Evolutionary conservation across 768 basidiomycete genomes (phyloP), one percentile per base, ranked within the genome.

Genomic region (Holtermannia corniformis): DNA sequence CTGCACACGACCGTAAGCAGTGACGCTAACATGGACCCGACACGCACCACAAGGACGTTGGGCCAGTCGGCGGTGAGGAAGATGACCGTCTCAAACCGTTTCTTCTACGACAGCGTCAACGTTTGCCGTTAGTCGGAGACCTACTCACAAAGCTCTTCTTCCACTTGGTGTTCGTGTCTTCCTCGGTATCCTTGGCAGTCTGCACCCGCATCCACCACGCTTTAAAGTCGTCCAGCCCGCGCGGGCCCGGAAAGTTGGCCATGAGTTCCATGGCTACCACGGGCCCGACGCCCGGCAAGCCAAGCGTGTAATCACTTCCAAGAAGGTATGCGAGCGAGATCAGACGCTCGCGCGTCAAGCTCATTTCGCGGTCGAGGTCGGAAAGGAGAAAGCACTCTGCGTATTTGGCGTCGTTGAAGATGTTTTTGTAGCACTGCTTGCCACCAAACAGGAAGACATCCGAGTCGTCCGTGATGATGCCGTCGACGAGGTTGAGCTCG

Each of bases 331-430:
- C 95, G 26, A 99, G 76, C 26, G 84, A 80, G 51, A 97, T 80
- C 41, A 97, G 81, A 14, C 85, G 83, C 61, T 87, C 88, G 22
- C 90, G 79, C 46, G 87, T 84, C 21, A 97, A 76, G 4, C 87
- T 85, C 10, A 99, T 77, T 70, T 99, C 95, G 41, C 91, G 80
- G 37, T 79, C 79, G 46, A 97, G 79, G 68, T 99, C 95, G 4
- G 81, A 72, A 1, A 82, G 75, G 28, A 95, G 76, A 77, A 95
- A 99, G 67, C 90, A 91, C 73, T 99, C 95, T 50, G 96, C 95
- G 3, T 91, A 96, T 77, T 97, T 96, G 45, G 87, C 86, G 72
- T 97, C 93, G 70, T 97, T 96, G 76, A 99, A 99, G 86, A 99
- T 93, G 71, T 99, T 97, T 75, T 93, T 95, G 79, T 86, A 95